Conservation (phyloP, 108 stramenopile genomes). For the Conticribra weissflogii region DNA sequence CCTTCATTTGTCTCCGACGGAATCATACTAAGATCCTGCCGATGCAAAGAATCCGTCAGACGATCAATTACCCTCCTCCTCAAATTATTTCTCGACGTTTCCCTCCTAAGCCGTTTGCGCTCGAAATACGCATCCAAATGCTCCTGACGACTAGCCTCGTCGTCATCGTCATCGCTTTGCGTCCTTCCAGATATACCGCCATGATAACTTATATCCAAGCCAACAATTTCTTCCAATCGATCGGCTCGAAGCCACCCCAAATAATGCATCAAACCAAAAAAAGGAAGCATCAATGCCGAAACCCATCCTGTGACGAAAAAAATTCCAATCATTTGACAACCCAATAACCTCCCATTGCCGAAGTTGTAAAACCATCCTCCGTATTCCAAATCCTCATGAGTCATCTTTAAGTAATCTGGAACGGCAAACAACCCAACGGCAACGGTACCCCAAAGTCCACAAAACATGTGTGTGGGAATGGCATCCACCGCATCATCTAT, state of each 20-base stretch:
- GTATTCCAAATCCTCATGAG: background rate
- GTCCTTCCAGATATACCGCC: constrained; percentile 25
- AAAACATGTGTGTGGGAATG: constrained; percentile 83
- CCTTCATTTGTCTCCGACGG: no score
- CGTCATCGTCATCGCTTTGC: constrained; percentile 16
- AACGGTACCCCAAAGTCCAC: constrained; percentile 87
- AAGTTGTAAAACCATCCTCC: background rate
- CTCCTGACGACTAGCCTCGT: constrained; percentile 32
- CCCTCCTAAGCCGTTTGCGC: constrained; percentile 1
- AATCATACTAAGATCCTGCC: no score
- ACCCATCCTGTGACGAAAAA: constrained; percentile 84
- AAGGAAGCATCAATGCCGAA: constrained; percentile 57
- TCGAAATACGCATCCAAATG: constrained; percentile 7
- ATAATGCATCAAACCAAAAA: constrained; percentile 61
- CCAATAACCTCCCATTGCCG: constrained; percentile 27
- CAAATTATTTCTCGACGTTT: constrained; percentile 5
- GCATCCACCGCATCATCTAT: constrained; percentile 95
- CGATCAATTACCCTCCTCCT: constrained; percentile 11
- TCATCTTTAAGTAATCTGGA: constrained; percentile 32
- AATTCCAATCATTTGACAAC: constrained; percentile 63
- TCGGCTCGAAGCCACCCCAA: constrained; percentile 66
- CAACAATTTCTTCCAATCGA: constrained; percentile 67
- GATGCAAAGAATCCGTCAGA: no score
- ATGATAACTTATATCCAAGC: constrained; percentile 66
- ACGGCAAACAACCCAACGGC: constrained; percentile 81